Evolutionary conservation across 176 grass and related monocot genomes (phyloP), one percentile per base, ranked within the genome.

Genomic region (Phoenix dactylifera): DNA sequence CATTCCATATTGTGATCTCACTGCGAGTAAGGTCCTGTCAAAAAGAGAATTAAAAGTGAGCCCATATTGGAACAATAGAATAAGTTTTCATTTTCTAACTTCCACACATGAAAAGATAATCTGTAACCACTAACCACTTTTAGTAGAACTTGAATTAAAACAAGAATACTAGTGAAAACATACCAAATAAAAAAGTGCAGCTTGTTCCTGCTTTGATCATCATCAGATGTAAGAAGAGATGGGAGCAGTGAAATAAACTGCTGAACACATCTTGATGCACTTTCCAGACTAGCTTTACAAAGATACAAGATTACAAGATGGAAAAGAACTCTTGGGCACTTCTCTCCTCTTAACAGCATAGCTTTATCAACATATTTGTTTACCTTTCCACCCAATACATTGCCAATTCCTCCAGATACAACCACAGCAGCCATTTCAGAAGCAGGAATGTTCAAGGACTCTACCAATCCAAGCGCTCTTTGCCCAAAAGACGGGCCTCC

Each of bases 361-460:
- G 87, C 92, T 88, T 91, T 97, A 49, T 97, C 92, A n/a, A 83
- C 24, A 64, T 77, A 58, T 79, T 83, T 97, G 52, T 79, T 90
- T 15, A 73, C 55, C 52, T 88, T 97, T 60, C 81, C 87, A 71
- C 86, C 77, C 57, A 96, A 83, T 44, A 86, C 72, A 17, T 71
- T 84, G 62, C 80, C 70, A 59, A 96, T 87, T 55, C 91, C 91
- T 77, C 91, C 91, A 52, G 91, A 80, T 62, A 96, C 86, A 79
- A 96, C 91, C 63, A 87, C 91, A 72, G 91, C 86, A 78, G 92
- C 92, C 87, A 90, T 89, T 84, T 97, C 92, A 50, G 92, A 83
- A 75, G 92, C 92, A 18, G 92, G 92, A 58, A 97, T 91, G 79
- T 97, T 97, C 58, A 97, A 68, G 10, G 92, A 97, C 72, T 97